Evolutionary conservation across 768 basidiomycete genomes (phyloP).

Genomic region (Artomyces pyxidatus): DNA sequence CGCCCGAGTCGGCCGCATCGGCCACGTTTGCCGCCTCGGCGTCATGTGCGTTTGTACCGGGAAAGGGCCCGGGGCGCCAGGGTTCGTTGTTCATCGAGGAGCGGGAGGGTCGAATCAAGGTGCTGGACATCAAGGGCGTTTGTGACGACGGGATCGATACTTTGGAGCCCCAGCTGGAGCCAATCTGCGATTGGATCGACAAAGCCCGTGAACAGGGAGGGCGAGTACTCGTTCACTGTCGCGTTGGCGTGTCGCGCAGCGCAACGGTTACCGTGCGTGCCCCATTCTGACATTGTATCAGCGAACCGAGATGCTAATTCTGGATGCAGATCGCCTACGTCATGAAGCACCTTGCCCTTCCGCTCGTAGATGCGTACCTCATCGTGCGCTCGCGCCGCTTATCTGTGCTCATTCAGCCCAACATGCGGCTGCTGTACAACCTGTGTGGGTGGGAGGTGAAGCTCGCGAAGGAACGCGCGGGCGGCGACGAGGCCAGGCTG

Average conservation of each 20-base stretch:
- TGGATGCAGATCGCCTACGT: slow-evolving; percentile 79
- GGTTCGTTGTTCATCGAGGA: slow-evolving; percentile 86
- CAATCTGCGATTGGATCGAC: slow-evolving; percentile 93
- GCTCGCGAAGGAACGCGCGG: slow-evolving; percentile 70
- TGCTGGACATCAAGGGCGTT: slow-evolving; percentile 85
- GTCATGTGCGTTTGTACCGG: slow-evolving; percentile 24
- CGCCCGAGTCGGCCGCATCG: slow-evolving; percentile 35
- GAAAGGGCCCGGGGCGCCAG: slow-evolving; percentile 42
- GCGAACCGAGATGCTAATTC: background rate
- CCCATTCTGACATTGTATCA: slow-evolving; percentile 1
- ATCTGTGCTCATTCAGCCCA: slow-evolving; percentile 90
- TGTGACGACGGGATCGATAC: slow-evolving; percentile 97
- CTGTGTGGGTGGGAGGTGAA: slow-evolving; percentile 91
- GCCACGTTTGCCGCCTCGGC: background rate
- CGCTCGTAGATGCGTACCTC: slow-evolving; percentile 90
- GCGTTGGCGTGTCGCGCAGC: slow-evolving; percentile 96
- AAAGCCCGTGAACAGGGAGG: slow-evolving; percentile 75
- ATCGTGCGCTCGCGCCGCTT: slow-evolving; percentile 85
- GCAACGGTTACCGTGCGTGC: slow-evolving; percentile 80
- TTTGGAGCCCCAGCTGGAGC: slow-evolving; percentile 78
- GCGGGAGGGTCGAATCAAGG: slow-evolving; percentile 81
- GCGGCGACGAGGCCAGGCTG: slow-evolving; percentile 39
- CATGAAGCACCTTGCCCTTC: slow-evolving; percentile 83
- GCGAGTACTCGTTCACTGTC: slow-evolving; percentile 89
- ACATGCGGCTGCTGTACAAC: slow-evolving; percentile 92